Percentiles rank a stretch among this genome's conserved stretches.
phyloP scores from a whole-genome alignment of 306 rosid species.

The Pterocarpus santalinus region DNA sequence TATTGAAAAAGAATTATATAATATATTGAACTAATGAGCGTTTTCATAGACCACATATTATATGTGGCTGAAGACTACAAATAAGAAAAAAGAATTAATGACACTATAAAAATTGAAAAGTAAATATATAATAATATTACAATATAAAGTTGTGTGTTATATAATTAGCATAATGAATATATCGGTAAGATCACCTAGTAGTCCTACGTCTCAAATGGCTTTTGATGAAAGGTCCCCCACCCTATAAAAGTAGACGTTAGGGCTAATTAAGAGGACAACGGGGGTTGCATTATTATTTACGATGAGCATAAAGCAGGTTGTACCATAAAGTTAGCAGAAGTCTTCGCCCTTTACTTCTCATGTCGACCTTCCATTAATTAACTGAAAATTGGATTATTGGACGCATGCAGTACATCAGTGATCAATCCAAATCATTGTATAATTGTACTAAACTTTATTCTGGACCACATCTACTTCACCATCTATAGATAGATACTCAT shows the following conservation, averaged over 20 bases:
- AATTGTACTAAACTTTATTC: conserved; percentile 2
- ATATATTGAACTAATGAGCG: not conserved
- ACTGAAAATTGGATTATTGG: conserved; percentile 16
- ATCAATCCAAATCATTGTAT: conserved; percentile 47
- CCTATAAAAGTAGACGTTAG: conserved; percentile 39
- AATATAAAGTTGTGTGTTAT: not conserved
- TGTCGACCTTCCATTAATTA: conserved; percentile 37
- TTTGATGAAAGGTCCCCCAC: conserved; percentile 18
- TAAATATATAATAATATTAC: not conserved
- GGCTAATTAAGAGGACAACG: conserved; percentile 42
- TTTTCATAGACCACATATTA: not conserved
- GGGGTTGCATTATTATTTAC: conserved; percentile 16
- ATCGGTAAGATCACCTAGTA: not conserved
- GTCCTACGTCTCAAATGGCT: not conserved
- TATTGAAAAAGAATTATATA: not conserved
- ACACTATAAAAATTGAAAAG: not conserved
- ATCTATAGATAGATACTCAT: not conserved
- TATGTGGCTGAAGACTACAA: not conserved
- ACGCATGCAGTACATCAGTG: conserved; percentile 43
- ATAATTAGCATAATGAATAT: not conserved
- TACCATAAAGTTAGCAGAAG: conserved; percentile 36
- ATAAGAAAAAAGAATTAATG: not conserved
- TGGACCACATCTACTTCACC: conserved; percentile 40
- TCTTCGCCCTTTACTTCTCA: not conserved
- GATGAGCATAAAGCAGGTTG: conserved; percentile 35